Conservation (phyloP, 2,329 filamentous ascomycete genomes). For the Hymenoscyphus occultus region DNA sequence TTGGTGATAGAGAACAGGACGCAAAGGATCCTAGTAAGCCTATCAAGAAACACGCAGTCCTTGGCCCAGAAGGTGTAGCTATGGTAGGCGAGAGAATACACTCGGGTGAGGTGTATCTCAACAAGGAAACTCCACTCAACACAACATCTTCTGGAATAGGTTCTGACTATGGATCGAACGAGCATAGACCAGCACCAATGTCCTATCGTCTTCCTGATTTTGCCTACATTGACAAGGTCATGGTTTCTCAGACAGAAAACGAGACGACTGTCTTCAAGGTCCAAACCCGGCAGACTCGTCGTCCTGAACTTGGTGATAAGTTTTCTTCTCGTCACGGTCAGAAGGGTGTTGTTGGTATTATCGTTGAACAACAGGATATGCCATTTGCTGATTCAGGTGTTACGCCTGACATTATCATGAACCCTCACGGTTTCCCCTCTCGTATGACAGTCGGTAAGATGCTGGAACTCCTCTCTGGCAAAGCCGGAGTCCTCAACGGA, state of each 20-base stretch:
- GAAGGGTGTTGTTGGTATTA: constrained; percentile 96
- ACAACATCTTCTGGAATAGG: constrained; percentile 71
- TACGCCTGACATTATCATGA: constrained; percentile 99
- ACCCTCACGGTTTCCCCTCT: constrained; percentile 98
- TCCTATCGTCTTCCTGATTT: constrained; percentile 82
- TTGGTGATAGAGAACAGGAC: constrained; percentile 54
- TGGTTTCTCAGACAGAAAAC: constrained; percentile 85
- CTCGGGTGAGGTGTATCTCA: constrained; percentile 80
- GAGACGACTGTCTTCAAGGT: constrained; percentile 89
- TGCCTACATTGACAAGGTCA: constrained; percentile 92
- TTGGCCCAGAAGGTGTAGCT: constrained; percentile 85
- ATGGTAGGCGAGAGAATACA: constrained; percentile 79
- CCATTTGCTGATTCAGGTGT: constrained; percentile 90
- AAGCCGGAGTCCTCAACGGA: constrained; percentile 84
- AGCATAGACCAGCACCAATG: constrained; percentile 62
- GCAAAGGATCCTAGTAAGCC: constrained; percentile 56
- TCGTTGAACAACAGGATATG: constrained; percentile 95
- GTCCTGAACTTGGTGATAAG: constrained; percentile 95
- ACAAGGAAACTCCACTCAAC: constrained; percentile 83
- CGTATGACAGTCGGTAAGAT: constrained; percentile 99
- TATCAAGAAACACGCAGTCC: constrained; percentile 65
- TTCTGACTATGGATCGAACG: constrained; percentile 60
- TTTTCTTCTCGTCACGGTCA: constrained; percentile 98
- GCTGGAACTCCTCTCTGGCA: constrained; percentile 90
- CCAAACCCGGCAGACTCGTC: constrained; percentile 90